Evolutionary conservation across 2,329 filamentous ascomycete genomes (phyloP), one percentile per base, ranked within the genome.

Genomic region (Stachybotrys elegans): DNA sequence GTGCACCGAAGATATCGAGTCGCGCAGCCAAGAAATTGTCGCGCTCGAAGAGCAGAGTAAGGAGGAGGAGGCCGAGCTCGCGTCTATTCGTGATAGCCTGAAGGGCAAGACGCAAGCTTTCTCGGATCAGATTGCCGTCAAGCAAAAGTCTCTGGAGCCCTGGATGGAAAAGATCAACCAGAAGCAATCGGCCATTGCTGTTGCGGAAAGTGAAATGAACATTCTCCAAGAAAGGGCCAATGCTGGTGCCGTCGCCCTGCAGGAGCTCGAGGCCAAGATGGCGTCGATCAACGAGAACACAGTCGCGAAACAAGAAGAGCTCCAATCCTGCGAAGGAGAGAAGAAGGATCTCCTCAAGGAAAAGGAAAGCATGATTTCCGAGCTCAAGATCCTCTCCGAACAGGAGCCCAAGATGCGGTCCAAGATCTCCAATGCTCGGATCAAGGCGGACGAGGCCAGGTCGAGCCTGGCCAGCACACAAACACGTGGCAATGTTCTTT

Each of bases 91-190:
- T 44, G 89, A 95, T 19, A 81, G 79, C 48, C 73, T 98, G 7
- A 95, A 95, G 59, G 92, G 92, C 57, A 98, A 98, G 69, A 98
- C 93, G 0, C 91, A 97, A 61, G 86, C 82, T 6, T 86, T 96
- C 49, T 97, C 92, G 0, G 90, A 98, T 55, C 78, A 96, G 58
- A 97, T 98, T 54, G 83, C 90, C 0, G 77, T 76, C 5, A 96
- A 95, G 68, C 93, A 98, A 59, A 96, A 94, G 67, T 85, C 88
- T 1, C 74, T 98, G 11, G 92, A 97, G 66, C 93, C 93, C 0
- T 98, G 93, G 93, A 91, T 86, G 54, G 90, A 90, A 52, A 97
- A 93, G 68, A 92, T 98, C 69, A 96, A 93, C 63, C 86, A 95
- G 60, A 97, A 95, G 64, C 86, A 93, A 59, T 96, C 91, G 0